Percentiles rank a stretch among this genome's conserved stretches.
Conservation (phyloP, 352 stramenopile genomes). For the Globisporangium mamillatum region DNA sequence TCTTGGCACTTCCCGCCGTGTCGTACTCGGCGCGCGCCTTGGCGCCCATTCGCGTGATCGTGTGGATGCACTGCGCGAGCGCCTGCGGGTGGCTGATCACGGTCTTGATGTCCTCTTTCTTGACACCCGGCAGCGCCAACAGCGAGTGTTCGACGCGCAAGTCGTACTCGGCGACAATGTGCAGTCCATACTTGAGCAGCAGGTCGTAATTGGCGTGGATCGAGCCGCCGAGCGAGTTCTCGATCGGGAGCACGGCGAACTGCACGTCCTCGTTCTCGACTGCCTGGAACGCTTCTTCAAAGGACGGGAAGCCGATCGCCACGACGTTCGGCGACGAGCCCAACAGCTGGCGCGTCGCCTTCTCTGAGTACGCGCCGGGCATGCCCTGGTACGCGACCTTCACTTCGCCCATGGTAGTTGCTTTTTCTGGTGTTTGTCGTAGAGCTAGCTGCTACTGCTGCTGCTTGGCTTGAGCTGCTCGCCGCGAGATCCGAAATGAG, state of each 20-base stretch:
- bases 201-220: slow-evolving; percentile 96
- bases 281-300: slow-evolving; percentile 56
- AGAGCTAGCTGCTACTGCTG: not conserved
- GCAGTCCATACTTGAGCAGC: slow-evolving; percentile 63
- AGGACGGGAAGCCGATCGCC: slow-evolving; percentile 46
- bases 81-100: slow-evolving; percentile 96
- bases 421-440: not conserved
- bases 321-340: slow-evolving; percentile 59
- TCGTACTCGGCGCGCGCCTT: slow-evolving; percentile 92
- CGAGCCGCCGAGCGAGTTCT: slow-evolving; percentile 93
- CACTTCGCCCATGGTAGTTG: slow-evolving; percentile 43
- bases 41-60: slow-evolving; percentile 83
- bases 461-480: slow-evolving; percentile 11
- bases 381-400: slow-evolving; percentile 96
- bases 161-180: slow-evolving; percentile 67
- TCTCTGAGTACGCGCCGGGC: slow-evolving; percentile 97
- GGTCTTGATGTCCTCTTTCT: slow-evolving; percentile 90
- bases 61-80: slow-evolving; percentile 96
- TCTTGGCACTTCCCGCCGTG: slow-evolving; percentile 96
- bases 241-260: slow-evolving; percentile 93
- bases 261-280: slow-evolving; percentile 82
- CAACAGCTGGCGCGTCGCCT: slow-evolving; percentile 93
- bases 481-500: slow-evolving; percentile 19
- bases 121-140: slow-evolving; percentile 86
- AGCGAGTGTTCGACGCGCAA: slow-evolving; percentile 91